These are phyloP conservation scores for Rhizopus microsporus DNA, from an alignment of 371 early-diverging fungal species.

Conservation along the genomic window DNA sequence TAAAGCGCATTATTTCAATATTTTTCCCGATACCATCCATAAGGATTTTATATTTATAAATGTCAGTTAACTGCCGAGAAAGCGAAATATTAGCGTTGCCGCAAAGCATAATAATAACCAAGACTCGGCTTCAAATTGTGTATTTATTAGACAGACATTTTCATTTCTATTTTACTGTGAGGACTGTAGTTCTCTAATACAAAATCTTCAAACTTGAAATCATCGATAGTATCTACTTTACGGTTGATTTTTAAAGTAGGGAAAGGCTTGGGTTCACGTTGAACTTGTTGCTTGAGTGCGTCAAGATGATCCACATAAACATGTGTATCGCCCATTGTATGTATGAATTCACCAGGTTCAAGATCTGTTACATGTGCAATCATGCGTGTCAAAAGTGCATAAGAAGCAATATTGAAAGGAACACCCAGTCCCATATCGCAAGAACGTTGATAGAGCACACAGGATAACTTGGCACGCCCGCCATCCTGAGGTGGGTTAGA, in stretches of 20 bases:
- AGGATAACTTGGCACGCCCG: constrained; percentile 71
- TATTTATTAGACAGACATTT: constrained; percentile 83
- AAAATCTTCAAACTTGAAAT: constrained; percentile 86
- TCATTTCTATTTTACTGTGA: constrained; percentile 92
- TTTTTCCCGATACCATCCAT: too few relatives aligned
- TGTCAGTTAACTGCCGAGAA: too few relatives aligned
- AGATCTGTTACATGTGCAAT: constrained; percentile 92
- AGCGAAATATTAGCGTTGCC: too few relatives aligned
- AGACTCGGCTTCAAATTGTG: too few relatives aligned
- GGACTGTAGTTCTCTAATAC: constrained; percentile 88
- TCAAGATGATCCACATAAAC: constrained; percentile 96
- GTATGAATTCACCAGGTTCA: constrained; percentile 91
- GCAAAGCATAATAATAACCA: too few relatives aligned
- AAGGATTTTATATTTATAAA: too few relatives aligned
- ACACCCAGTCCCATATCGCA: constrained; percentile 99
- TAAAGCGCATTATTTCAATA: too few relatives aligned
- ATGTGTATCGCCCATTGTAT: constrained; percentile 98
- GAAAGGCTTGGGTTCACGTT: constrained; percentile 85
- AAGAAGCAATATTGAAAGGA: constrained; percentile 99
- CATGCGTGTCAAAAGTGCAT: constrained; percentile 93
- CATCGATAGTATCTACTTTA: constrained; percentile 75
- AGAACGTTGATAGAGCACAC: constrained; percentile 98
- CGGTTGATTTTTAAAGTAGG: constrained; percentile 79
- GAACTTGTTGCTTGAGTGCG: constrained; percentile 82
- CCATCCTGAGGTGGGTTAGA: constrained; percentile 58